Evolutionary conservation across 2,329 filamentous ascomycete species (phyloP).

Genomic region (Fusarium buharicum): DNA sequence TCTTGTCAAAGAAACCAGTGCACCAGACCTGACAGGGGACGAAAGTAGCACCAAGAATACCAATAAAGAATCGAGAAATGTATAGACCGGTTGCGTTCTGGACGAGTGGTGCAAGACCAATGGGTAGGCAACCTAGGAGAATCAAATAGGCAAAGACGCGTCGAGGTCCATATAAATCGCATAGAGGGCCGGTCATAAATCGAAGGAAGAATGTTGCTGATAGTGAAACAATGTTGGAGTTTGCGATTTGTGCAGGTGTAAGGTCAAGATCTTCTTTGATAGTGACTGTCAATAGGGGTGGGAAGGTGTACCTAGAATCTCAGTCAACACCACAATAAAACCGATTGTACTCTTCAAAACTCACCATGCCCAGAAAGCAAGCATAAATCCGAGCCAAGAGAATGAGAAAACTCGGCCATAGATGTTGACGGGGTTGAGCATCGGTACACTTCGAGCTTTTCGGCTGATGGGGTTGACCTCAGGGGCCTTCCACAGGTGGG

Average conservation of each 20-base stretch:
- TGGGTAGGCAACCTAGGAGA: conserved; percentile 81
- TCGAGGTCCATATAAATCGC: conserved; percentile 84
- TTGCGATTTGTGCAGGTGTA: conserved; percentile 76
- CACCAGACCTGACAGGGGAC: conserved; percentile 93
- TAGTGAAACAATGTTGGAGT: conserved; percentile 90
- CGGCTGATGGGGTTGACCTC: conserved; percentile 84
- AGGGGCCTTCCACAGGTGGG: conserved; percentile 58
- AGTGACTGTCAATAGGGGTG: conserved; percentile 79
- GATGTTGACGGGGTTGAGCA: conserved; percentile 79
- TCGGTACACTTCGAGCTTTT: conserved; percentile 82
- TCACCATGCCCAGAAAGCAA: conserved; percentile 86
- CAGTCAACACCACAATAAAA: conserved; percentile 20
- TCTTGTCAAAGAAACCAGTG: conserved; percentile 93
- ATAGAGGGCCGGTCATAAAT: conserved; percentile 81
- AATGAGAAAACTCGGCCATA: conserved; percentile 93
- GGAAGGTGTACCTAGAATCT: conserved; percentile 75
- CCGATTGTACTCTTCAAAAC: conserved; percentile 15
- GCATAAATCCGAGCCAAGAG: conserved; percentile 86
- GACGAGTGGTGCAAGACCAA: conserved; percentile 82
- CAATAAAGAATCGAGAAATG: conserved; percentile 80
- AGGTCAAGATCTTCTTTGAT: conserved; percentile 83
- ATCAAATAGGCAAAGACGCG: conserved; percentile 81
- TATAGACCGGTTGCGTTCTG: conserved; percentile 72
- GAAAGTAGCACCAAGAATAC: conserved; percentile 80
- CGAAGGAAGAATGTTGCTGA: conserved; percentile 77